A percentile compares a stretch with the other conserved stretches of the same genome.
Evolutionary conservation across 2,329 filamentous ascomycete genomes (phyloP).

Genomic region (Pyricularia sp.): DNA sequence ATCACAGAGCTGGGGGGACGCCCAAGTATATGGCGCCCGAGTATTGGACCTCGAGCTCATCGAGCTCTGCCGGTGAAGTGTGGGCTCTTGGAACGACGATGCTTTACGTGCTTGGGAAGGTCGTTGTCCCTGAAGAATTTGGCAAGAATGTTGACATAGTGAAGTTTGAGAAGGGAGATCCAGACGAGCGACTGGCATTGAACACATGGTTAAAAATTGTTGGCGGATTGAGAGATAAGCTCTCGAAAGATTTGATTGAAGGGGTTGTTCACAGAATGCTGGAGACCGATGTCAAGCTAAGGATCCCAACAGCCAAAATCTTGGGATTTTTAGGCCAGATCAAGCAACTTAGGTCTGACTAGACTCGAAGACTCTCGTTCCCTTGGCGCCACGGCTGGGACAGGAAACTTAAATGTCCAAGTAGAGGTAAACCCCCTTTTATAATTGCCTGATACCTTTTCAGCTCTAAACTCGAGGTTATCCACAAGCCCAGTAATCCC

Average conservation of each 20-base stretch:
- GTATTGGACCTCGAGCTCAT: neutral
- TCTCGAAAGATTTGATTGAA: neutral
- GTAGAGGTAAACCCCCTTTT: no score
- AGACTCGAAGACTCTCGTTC: no score
- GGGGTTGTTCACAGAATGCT: neutral
- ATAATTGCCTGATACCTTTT: no score
- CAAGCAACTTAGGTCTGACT: no score
- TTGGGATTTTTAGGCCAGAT: no score
- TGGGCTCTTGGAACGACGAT: neutral
- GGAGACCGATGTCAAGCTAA: neutral
- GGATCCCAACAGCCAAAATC: no score
- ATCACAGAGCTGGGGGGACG: neutral
- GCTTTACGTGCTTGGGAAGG: neutral
- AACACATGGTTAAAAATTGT: neutral
- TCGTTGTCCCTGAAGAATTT: neutral
- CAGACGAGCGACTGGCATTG: neutral
- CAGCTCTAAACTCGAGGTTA: no score
- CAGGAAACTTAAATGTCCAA: no score
- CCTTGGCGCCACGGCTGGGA: no score
- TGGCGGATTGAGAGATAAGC: neutral
- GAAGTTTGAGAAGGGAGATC: neutral
- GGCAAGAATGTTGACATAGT: neutral
- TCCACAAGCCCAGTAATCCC: no score
- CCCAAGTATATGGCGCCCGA: neutral
- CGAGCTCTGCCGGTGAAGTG: neutral